Evolutionary conservation across 495 filamentous ascomycete species (phyloP).

Genomic region (Oidiodendron maius): DNA sequence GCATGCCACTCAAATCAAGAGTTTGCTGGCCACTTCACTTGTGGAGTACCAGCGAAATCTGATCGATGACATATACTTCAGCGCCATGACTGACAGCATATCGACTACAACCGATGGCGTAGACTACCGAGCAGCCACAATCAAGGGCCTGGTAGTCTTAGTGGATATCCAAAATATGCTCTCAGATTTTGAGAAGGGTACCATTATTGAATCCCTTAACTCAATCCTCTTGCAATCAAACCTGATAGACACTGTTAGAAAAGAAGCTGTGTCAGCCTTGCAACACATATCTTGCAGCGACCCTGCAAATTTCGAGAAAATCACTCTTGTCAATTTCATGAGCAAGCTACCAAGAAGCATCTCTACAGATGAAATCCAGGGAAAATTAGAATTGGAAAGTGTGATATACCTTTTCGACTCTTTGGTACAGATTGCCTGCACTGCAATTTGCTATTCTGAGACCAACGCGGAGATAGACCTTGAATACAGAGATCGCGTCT

Average conservation of each 20-base stretch:
- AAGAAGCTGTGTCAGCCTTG: slow-evolving; percentile 6
- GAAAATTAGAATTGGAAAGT: background rate
- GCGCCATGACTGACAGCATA: slow-evolving; percentile 1
- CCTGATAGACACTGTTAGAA: background rate
- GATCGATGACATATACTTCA: slow-evolving; percentile 12
- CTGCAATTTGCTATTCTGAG: background rate
- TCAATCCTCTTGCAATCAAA: background rate
- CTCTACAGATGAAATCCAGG: background rate
- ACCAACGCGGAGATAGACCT: background rate
- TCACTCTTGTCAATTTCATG: slow-evolving; percentile 8
- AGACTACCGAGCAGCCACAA: slow-evolving; percentile 2
- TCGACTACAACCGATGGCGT: slow-evolving; percentile 1
- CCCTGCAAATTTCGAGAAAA: slow-evolving; percentile 7
- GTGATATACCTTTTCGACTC: slow-evolving; percentile 3
- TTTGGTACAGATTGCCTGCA: slow-evolving; percentile 13
- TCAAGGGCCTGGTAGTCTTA: slow-evolving; percentile 13
- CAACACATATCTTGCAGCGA: slow-evolving; percentile 6
- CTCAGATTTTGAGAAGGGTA: slow-evolving; percentile 6
- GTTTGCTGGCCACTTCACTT: background rate
- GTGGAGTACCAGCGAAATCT: slow-evolving; percentile 4
- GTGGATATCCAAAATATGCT: slow-evolving; percentile 9
- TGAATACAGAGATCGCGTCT: slow-evolving; percentile 6
- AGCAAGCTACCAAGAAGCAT: slow-evolving; percentile 9
- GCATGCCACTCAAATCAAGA: background rate
- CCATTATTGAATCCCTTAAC: slow-evolving; percentile 11